Evolutionary conservation across 1,139 yeast genomes (phyloP).

Genomic region (Suhomyces terraborum): DNA sequence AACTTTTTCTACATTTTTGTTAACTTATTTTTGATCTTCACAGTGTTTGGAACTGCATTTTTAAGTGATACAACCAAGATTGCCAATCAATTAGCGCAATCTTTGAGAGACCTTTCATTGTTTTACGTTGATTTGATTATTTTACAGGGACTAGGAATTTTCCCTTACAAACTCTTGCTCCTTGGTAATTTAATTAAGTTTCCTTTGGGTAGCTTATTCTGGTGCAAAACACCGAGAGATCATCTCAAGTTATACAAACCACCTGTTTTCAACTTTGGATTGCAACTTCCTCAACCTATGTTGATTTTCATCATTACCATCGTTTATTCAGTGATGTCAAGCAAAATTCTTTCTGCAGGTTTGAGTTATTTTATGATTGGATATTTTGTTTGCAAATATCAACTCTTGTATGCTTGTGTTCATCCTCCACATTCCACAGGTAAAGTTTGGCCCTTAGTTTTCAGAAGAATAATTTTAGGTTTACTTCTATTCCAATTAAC

Average conservation of each 20-base stretch:
- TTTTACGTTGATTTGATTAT: slow-evolving; percentile 75
- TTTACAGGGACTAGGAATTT: slow-evolving; percentile 76
- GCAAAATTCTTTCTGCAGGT: slow-evolving; percentile 74
- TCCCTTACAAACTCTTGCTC: slow-evolving; percentile 66
- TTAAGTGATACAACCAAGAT: slow-evolving; percentile 74
- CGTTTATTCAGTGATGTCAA: slow-evolving; percentile 75
- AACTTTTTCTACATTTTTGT: slow-evolving; percentile 79
- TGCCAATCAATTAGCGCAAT: slow-evolving; percentile 71
- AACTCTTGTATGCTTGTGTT: slow-evolving; percentile 73
- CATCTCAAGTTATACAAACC: slow-evolving; percentile 71
- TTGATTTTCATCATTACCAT: slow-evolving; percentile 72
- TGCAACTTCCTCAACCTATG: slow-evolving; percentile 79
- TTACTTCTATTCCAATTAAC: slow-evolving; percentile 78
- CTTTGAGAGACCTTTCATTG: slow-evolving; percentile 65
- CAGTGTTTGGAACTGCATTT: slow-evolving; percentile 78
- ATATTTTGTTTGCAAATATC: slow-evolving; percentile 78
- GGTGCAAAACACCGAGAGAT: slow-evolving; percentile 60
- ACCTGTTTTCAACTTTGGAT: slow-evolving; percentile 77
- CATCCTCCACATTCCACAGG: slow-evolving; percentile 92
- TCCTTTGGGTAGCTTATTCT: slow-evolving; percentile 19
- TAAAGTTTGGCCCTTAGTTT: slow-evolving; percentile 81
- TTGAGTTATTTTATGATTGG: slow-evolving; percentile 73
- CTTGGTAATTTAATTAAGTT: slow-evolving; percentile 44
- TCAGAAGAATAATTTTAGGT: slow-evolving; percentile 72
- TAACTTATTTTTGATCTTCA: slow-evolving; percentile 74